Evolutionary conservation across 768 basidiomycete species (phyloP), one percentile per base, ranked within the genome.

Genomic region (Rhizopogon sp.): DNA sequence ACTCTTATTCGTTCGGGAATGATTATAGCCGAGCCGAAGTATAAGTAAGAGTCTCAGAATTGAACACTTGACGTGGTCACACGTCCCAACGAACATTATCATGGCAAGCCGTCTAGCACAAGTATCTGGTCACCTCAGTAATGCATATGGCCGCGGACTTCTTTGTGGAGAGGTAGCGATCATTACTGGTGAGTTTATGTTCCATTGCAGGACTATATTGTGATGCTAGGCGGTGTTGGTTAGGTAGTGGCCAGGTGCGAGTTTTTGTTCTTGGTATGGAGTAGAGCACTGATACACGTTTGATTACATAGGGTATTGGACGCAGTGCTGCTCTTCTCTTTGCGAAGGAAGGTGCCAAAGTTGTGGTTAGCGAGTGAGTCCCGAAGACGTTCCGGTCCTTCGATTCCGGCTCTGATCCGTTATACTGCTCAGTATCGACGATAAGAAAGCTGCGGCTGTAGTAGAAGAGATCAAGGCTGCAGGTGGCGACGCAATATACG

Each of bases 301-400:
- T 25, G 29, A 20, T 46, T 41, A 14, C 25, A 13, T 61, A 93
- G 84, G 91, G 90, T 58, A 93, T 93, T 55, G 91, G 91, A 3
- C 79, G 79, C 44, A 82, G 85, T 31, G 76, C 80, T 39, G 91
- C 91, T 1, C 71, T 92, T 33, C 75, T 90, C 41, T 93, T 91
- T 62, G 87, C 90, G 5, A 84, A 83, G 58, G 91, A 93, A 66
- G 91, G 91, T 16, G 90, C 91, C 14, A 93, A 88, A 66, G 84
- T 93, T 50, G 89, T 93, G 60, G 85, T 87, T 50, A 84, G 85
- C 78, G 91, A 93, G 86, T 91, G 52, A 66, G 75, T 59, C 2
- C 6, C 11, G 25, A 44, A n/a, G 50, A 22, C 39, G n/a, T 46
- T 43, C 17, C 16, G 11, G 7, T 6, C 39, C 20, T n/a, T 17